Conservation (phyloP, 768 basidiomycete genomes). For the Suillus plorans region DNA sequence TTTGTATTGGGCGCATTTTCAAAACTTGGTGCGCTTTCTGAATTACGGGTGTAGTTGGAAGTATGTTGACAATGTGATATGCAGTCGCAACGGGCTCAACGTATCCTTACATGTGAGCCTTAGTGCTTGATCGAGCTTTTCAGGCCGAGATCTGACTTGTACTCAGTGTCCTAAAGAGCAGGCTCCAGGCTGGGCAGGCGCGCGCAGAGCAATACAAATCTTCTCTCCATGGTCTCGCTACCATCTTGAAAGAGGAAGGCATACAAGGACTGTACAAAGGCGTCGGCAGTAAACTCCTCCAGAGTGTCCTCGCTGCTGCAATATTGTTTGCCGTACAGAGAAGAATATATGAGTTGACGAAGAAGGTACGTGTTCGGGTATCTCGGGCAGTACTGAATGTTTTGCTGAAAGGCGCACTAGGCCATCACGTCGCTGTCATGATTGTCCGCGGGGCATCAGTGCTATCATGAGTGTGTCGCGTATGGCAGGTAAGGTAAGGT, state of each 20-base stretch:
- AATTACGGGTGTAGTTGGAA: background rate
- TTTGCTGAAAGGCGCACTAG: background rate
- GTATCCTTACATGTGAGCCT: conserved; percentile 71
- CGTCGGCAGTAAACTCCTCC: conserved; percentile 82
- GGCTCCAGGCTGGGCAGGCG: conserved; percentile 74
- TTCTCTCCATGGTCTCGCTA: conserved; percentile 70
- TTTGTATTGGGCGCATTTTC: conserved; percentile 94
- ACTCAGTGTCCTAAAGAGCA: conserved; percentile 67
- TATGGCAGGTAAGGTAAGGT: background rate
- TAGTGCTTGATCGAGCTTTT: background rate
- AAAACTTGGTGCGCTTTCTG: conserved; percentile 64
- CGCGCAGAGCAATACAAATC: conserved; percentile 72
- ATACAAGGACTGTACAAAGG: conserved; percentile 86
- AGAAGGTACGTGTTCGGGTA: conserved; percentile 34
- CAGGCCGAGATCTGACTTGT: background rate
- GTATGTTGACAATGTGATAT: conserved; percentile 2
- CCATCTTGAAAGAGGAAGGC: conserved; percentile 79
- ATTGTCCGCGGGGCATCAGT: background rate
- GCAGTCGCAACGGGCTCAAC: conserved; percentile 56
- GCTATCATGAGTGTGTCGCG: background rate
- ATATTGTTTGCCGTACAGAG: conserved; percentile 91
- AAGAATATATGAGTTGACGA: conserved; percentile 75
- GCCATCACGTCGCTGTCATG: background rate
- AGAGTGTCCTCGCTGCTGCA: conserved; percentile 91
- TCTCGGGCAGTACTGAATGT: background rate